Evolutionary conservation across 495 filamentous ascomycete species (phyloP).

Genomic region (Clavariopsis aquatica): DNA sequence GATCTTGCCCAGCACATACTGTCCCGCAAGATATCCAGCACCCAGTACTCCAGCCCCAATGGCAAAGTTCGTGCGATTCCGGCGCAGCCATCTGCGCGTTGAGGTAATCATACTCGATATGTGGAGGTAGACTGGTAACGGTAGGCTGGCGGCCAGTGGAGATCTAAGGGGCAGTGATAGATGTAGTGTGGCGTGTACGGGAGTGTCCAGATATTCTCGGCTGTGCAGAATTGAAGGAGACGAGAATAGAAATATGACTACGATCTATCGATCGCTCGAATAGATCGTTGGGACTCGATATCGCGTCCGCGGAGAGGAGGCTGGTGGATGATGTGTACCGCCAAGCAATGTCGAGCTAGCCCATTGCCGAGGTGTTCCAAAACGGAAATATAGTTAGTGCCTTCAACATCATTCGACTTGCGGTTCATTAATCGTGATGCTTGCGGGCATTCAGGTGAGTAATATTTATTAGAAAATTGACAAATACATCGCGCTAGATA

Average conservation of each 20-base stretch:
- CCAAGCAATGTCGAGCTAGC: neutral
- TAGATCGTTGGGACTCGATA: neutral
- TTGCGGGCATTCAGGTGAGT: no score
- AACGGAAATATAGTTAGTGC: neutral
- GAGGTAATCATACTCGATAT: conserved; percentile 67
- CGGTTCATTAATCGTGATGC: neutral
- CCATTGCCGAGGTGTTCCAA: neutral
- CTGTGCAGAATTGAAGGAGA: neutral
- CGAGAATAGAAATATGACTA: neutral
- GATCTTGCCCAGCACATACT: conserved; percentile 89
- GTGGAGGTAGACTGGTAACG: neutral
- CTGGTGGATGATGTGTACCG: neutral
- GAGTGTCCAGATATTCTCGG: neutral
- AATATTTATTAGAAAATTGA: no score
- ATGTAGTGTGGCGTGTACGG: neutral
- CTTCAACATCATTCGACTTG: neutral
- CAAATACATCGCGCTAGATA: no score
- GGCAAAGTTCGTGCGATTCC: conserved; percentile 86
- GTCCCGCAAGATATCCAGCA: conserved; percentile 85
- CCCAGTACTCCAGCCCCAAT: conserved; percentile 84
- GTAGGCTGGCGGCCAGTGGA: neutral
- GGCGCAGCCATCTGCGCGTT: conserved; percentile 82
- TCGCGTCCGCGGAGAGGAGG: neutral
- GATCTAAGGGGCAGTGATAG: neutral
- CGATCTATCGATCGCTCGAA: neutral